A percentile compares a stretch with the other conserved stretches of the same genome.
These are phyloP conservation scores for Mixia osmundae DNA, from an alignment of 1,284 basidiomycete species.

Conservation along the genomic window DNA sequence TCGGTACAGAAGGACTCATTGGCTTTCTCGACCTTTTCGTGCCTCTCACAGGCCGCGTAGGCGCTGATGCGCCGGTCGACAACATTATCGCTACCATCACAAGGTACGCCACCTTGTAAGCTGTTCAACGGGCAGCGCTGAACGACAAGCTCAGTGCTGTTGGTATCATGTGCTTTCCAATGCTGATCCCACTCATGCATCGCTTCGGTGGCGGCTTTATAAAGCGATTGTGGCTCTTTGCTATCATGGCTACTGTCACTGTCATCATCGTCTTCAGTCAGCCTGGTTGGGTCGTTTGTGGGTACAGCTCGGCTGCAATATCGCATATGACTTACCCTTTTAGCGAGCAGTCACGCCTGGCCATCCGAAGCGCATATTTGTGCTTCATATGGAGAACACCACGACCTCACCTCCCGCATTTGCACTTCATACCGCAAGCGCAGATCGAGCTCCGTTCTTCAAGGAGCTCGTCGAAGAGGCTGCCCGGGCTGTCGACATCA, in stretches of 20 bases:
- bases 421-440: constrained; percentile 55
- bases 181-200: constrained; percentile 19
- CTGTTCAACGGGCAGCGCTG: too few species aligned
- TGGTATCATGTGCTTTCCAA: constrained; percentile 9
- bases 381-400: constrained; percentile 61
- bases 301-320: neutral
- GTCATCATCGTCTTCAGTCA: constrained; percentile 37
- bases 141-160: constrained; percentile 9
- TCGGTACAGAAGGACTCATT: constrained; percentile 44
- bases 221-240: constrained; percentile 24
- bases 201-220: constrained; percentile 19
- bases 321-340: neutral
- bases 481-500: constrained; percentile 33
- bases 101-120: constrained; percentile 5
- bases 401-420: constrained; percentile 41
- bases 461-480: constrained; percentile 37
- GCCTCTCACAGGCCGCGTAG: constrained; percentile 42
- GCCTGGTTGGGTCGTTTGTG: constrained; percentile 19
- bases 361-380: constrained; percentile 72
- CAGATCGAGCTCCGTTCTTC: constrained; percentile 62
- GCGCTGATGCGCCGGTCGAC: constrained; percentile 49
- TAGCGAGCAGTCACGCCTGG: constrained; percentile 19
- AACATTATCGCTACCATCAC: constrained; percentile 52
- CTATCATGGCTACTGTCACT: constrained; percentile 28
- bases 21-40: constrained; percentile 71